Conservation (phyloP, 2,329 filamentous ascomycete species). For the Volutella citrinella region DNA sequence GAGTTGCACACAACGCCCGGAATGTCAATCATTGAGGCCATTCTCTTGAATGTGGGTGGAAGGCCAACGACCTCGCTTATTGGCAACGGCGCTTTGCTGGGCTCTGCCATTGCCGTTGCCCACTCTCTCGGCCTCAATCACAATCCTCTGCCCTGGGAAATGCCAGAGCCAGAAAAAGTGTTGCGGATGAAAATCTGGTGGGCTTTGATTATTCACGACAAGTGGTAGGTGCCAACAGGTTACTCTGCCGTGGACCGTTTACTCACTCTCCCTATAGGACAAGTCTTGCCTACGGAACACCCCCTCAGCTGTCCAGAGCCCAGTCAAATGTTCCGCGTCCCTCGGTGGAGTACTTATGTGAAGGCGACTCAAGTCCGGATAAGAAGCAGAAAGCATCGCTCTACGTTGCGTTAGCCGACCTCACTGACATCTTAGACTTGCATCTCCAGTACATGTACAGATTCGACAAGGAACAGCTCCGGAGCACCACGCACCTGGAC, state of each 20-base stretch:
- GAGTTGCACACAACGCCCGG: conserved; percentile 58
- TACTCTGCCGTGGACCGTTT: neutral
- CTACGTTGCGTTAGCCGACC: conserved; percentile 42
- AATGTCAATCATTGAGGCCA: conserved; percentile 55
- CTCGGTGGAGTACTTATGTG: conserved; percentile 31
- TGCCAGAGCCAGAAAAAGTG: conserved; percentile 48
- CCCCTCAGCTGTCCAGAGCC: conserved; percentile 41
- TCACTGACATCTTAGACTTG: conserved; percentile 39
- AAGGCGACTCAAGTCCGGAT: conserved; percentile 11
- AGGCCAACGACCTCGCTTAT: conserved; percentile 59
- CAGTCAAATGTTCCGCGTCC: conserved; percentile 49
- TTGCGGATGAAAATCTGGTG: conserved; percentile 55
- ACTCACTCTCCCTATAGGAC: conserved; percentile 31
- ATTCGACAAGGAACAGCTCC: conserved; percentile 26
- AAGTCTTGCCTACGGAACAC: conserved; percentile 52
- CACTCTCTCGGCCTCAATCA: conserved; percentile 55
- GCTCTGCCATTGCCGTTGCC: conserved; percentile 49
- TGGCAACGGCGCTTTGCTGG: conserved; percentile 51
- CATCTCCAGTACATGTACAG: conserved; percentile 34
- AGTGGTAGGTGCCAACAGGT: conserved; percentile 39
- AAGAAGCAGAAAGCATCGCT: conserved; percentile 30
- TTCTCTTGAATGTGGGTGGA: conserved; percentile 57
- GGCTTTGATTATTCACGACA: conserved; percentile 51
- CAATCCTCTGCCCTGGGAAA: conserved; percentile 50
- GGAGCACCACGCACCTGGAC: conserved; percentile 33